These are phyloP conservation scores for Fagus crenata DNA, from an alignment of 306 rosid species.

Conservation along the genomic window DNA sequence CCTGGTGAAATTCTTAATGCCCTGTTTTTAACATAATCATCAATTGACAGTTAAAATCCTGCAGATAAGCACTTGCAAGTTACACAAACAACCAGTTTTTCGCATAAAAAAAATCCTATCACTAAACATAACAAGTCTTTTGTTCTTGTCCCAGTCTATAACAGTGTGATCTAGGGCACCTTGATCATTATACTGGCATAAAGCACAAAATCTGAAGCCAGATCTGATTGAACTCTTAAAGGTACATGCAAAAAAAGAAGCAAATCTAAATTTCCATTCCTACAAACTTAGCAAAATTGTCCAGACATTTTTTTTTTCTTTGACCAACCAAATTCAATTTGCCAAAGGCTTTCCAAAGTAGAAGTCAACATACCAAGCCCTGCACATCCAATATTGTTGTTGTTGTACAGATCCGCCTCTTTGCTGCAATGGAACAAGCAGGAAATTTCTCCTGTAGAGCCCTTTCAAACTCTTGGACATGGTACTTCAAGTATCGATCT, in stretches of 20 bases:
- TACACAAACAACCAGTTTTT: neutral
- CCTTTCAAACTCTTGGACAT: slow-evolving; percentile 94
- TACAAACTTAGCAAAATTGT: neutral
- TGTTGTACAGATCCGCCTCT: slow-evolving; percentile 74
- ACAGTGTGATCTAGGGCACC: neutral
- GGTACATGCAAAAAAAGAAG: neutral
- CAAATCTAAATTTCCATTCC: neutral
- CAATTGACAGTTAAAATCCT: slow-evolving; percentile 14
- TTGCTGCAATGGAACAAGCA: slow-evolving; percentile 91
- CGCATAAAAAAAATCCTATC: neutral
- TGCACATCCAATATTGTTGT: slow-evolving; percentile 94
- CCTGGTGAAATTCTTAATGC: slow-evolving; percentile 82
- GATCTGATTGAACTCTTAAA: neutral
- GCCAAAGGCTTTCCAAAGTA: slow-evolving; percentile 10
- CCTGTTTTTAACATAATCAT: slow-evolving; percentile 53
- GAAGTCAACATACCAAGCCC: slow-evolving; percentile 76
- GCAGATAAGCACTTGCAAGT: slow-evolving; percentile 5
- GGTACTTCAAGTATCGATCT: slow-evolving; percentile 87
- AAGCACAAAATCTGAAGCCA: neutral
- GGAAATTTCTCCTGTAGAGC: slow-evolving; percentile 86
- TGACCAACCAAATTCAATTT: neutral
- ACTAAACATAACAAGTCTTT: neutral
- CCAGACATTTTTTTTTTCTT: neutral
- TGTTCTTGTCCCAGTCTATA: neutral
- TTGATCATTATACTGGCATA: neutral